Conservation (phyloP, 78 protist species). For the Acrasis kona region DNA sequence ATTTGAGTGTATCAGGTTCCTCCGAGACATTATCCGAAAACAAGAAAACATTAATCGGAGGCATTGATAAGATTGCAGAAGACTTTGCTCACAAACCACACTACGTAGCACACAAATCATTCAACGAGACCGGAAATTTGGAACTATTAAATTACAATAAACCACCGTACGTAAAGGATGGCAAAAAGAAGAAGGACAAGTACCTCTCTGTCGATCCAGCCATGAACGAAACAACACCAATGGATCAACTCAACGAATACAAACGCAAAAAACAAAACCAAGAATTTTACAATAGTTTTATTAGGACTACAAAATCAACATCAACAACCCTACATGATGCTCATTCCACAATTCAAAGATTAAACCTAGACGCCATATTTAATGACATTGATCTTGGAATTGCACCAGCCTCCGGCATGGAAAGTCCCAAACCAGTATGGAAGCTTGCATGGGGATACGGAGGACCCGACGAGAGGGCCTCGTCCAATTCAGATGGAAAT, state of each 20-base stretch:
- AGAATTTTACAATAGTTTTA: conserved; percentile 8
- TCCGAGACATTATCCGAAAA: background rate
- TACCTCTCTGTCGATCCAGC: conserved; percentile 4
- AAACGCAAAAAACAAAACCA: conserved; percentile 13
- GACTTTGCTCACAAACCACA: conserved; percentile 7
- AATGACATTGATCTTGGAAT: conserved; percentile 9
- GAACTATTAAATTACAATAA: background rate
- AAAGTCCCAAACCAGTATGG: conserved; percentile 5
- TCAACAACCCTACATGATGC: no score
- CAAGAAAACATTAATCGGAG: conserved; percentile 13
- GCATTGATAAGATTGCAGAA: background rate
- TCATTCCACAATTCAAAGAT: no score
- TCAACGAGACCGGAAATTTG: background rate
- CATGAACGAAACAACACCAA: background rate
- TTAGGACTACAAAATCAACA: conserved; percentile 6
- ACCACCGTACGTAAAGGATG: no score
- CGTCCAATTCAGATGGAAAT: background rate
- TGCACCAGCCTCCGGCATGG: conserved; percentile 21
- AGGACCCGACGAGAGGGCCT: background rate
- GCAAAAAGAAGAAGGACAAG: background rate
- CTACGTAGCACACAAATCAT: no score
- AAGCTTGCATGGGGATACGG: background rate
- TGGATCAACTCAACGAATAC: background rate
- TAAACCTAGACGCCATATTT: background rate
- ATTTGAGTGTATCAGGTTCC: background rate